Conservation (phyloP, 345 rosid genomes). For the Citrus unshiu region DNA sequence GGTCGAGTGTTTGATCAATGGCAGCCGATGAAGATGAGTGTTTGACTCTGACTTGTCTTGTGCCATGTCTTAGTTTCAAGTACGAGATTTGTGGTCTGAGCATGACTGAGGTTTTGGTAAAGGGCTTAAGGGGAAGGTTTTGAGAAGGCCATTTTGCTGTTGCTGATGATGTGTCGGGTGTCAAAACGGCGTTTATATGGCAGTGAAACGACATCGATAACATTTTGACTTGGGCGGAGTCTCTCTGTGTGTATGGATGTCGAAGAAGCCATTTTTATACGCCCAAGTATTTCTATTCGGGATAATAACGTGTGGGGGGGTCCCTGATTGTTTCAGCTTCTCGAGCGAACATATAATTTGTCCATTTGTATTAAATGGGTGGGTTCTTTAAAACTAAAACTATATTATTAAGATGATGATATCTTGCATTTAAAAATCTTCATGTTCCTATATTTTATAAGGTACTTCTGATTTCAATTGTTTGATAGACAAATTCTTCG, state of each 20-base stretch:
- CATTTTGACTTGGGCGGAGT: neutral
- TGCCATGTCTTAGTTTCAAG: slow-evolving; percentile 8
- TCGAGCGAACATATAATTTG: no score
- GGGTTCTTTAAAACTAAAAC: no score
- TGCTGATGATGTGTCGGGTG: slow-evolving; percentile 4
- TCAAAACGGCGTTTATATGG: slow-evolving; percentile 22
- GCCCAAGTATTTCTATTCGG: neutral
- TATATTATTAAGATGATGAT: no score
- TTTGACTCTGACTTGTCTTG: slow-evolving; percentile 14
- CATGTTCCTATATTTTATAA: no score
- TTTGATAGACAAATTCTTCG: no score
- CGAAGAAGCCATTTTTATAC: neutral
- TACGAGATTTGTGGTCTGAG: slow-evolving; percentile 17
- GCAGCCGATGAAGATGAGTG: slow-evolving; percentile 28
- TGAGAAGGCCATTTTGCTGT: slow-evolving; percentile 16
- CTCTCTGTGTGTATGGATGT: neutral
- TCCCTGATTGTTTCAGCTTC: neutral
- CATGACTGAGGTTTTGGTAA: slow-evolving; percentile 11
- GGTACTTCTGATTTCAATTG: no score
- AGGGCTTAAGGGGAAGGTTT: slow-evolving; percentile 24
- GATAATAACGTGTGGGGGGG: neutral
- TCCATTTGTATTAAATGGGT: no score
- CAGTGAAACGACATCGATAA: slow-evolving; percentile 32
- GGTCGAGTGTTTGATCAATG: slow-evolving; percentile 19
- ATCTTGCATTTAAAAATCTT: no score